A percentile compares a stretch with the other conserved stretches of the same genome.
These are phyloP conservation scores for Cercospora nicotianae DNA, from an alignment of 2,329 filamentous ascomycete genomes.

Conservation along the genomic window DNA sequence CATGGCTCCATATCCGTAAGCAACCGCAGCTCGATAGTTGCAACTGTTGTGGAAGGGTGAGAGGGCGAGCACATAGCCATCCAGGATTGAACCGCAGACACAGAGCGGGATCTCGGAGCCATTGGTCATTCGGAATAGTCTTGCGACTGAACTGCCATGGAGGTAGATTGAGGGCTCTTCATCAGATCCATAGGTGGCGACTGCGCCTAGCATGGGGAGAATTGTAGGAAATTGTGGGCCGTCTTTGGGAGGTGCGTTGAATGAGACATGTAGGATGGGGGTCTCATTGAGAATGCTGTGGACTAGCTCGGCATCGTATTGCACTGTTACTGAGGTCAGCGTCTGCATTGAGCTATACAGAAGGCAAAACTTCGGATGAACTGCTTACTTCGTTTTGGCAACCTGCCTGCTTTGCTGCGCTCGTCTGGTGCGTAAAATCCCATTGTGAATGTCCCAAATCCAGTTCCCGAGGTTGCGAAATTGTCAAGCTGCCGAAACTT, in stretches of 20 bases:
- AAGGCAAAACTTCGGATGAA: not conserved
- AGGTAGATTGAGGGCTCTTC: conserved; percentile 71
- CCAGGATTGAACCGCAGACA: conserved; percentile 70
- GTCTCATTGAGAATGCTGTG: conserved; percentile 72
- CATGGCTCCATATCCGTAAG: conserved; percentile 71
- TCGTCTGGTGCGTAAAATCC: conserved; percentile 33
- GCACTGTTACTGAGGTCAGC: conserved; percentile 48
- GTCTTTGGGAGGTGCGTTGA: conserved; percentile 57
- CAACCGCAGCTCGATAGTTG: conserved; percentile 75
- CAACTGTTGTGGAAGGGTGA: conserved; percentile 80
- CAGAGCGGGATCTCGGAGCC: conserved; percentile 61
- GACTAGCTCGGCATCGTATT: conserved; percentile 71
- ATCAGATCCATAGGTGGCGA: conserved; percentile 69
- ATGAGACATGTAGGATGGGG: conserved; percentile 78
- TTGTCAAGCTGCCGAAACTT: not conserved
- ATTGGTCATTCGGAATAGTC: conserved; percentile 67
- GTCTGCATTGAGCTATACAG: not conserved
- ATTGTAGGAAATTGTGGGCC: conserved; percentile 68
- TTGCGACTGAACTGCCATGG: conserved; percentile 79
- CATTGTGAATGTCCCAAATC: conserved; percentile 2
- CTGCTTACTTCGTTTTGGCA: conserved; percentile 32
- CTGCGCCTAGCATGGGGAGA: conserved; percentile 82
- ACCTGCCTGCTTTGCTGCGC: conserved; percentile 33
- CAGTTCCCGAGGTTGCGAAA: not conserved
- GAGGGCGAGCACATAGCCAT: conserved; percentile 76